A percentile compares a stretch with the other conserved stretches of the same genome.
These are phyloP conservation scores for Mucor saturninus DNA, from an alignment of 371 early-diverging fungal genomes.

Conservation along the genomic window DNA sequence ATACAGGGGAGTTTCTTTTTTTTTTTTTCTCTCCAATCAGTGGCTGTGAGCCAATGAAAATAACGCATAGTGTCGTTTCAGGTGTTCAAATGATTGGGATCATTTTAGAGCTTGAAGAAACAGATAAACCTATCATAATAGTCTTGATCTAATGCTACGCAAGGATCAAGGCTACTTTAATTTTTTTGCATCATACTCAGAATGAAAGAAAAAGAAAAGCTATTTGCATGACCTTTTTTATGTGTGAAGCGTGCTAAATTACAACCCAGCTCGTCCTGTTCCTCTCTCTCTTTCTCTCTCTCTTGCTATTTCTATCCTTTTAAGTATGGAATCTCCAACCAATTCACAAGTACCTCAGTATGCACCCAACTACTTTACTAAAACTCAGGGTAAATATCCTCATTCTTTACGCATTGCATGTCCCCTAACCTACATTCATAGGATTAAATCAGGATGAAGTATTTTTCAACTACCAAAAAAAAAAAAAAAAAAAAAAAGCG, in stretches of 20 bases:
- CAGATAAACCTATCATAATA: too few relatives aligned
- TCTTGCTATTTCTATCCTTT: too few relatives aligned
- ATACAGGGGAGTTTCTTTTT: slow-evolving; percentile 16
- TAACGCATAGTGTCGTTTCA: neutral
- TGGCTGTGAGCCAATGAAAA: neutral
- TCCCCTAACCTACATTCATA: slow-evolving; percentile 3
- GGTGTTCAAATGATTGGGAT: neutral
- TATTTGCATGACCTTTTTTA: too few relatives aligned
- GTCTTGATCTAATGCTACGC: too few relatives aligned
- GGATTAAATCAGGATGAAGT: slow-evolving; percentile 54
- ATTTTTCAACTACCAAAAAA: neutral
- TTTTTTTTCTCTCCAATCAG: neutral
- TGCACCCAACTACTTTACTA: slow-evolving; percentile 37
- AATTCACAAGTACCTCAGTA: slow-evolving; percentile 36
- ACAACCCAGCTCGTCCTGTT: neutral
- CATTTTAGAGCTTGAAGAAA: too few relatives aligned
- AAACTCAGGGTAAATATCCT: slow-evolving; percentile 18
- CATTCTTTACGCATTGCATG: neutral
- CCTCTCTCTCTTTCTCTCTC: neutral
- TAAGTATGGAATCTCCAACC: slow-evolving; percentile 35
- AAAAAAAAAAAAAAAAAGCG: neutral
- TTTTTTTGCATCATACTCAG: too few relatives aligned
- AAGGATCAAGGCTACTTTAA: too few relatives aligned
- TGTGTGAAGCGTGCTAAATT: neutral
- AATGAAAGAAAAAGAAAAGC: too few relatives aligned